Evolutionary conservation across 2,329 filamentous ascomycete genomes (phyloP).

Genomic region (Pestalotiopsis sp.): DNA sequence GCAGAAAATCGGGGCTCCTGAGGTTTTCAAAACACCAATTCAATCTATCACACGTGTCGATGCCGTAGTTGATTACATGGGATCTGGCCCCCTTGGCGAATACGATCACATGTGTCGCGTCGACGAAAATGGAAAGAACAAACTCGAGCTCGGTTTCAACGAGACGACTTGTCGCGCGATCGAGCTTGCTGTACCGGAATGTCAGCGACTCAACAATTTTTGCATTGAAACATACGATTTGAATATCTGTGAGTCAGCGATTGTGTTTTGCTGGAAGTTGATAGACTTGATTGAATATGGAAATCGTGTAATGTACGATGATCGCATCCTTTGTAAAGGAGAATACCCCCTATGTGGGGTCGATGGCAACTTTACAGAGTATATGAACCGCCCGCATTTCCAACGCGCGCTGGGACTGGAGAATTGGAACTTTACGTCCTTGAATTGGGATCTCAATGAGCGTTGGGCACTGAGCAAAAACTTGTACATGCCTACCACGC

Average conservation of each 20-base stretch:
- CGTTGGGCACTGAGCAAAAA: constrained; percentile 10
- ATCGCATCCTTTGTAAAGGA: constrained; percentile 11
- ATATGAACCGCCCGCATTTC: constrained; percentile 14
- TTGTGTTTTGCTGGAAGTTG: background rate
- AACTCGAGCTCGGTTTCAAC: constrained; percentile 9
- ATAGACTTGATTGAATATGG: background rate
- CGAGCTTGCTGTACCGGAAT: background rate
- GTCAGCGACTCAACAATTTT: background rate
- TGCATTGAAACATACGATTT: background rate
- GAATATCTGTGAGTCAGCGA: background rate
- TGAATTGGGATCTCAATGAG: constrained; percentile 15
- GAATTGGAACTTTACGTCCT: constrained; percentile 7
- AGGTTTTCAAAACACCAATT: constrained; percentile 13
- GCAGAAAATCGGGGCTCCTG: constrained; percentile 15
- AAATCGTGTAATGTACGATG: constrained; percentile 9
- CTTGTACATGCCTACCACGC: constrained; percentile 13
- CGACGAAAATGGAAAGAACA: constrained; percentile 12
- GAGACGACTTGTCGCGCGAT: background rate
- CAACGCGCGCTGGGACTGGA: constrained; percentile 12
- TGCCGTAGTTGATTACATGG: constrained; percentile 16
- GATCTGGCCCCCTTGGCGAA: constrained; percentile 8
- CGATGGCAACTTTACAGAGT: constrained; percentile 9
- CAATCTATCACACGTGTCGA: constrained; percentile 21
- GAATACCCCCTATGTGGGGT: constrained; percentile 15
- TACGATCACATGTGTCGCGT: constrained; percentile 23